Evolutionary conservation across 257 asterid genomes (phyloP), one percentile per base, ranked within the genome.

Genomic region (Solanum commersonii): DNA sequence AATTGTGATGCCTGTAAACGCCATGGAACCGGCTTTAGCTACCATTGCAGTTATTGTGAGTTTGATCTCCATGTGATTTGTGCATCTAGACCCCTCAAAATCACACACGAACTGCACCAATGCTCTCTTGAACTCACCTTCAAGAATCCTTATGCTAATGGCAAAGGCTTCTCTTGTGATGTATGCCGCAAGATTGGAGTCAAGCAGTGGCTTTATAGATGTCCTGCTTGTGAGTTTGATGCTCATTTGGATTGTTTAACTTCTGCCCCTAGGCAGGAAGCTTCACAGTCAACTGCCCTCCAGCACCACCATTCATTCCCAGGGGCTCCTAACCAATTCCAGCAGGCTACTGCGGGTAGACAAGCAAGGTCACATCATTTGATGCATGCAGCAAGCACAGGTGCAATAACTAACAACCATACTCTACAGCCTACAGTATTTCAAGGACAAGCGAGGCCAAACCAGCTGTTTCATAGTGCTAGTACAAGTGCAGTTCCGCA

Each of bases 171-270:
- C 60, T 89, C 92, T 1, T 95, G 98, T 88, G 94, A 95, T 73
- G 65, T 93, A 4, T 95, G 98, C 42, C 33, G 85, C 9, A 88
- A 78, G 38, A 86, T 90, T 37, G 96, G 93, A 87, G 63, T 78
- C 23, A 92, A 91, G 34, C 95, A 94, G 89, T 95, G 98, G 98
- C 89, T 93, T 5, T 95, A 95, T 88, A 92, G 96, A 68, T 94
- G 96, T 88, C 73, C 46, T 9, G 25, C 87, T 0, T 93, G 96
- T 38, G 94, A 91, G 25, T 94, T 91, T 83, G 98, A 94, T 68
- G 92, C 82, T 74, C 98, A 94, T 88, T 65, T 93, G 90, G 92
- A 91, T 23, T 94, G 98, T 31, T 20, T 86, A 38, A 46, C 89
- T 81, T 52, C 85, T 29, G 63, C 73, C 8, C 93, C 37, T 10